Evolutionary conservation across 306 rosid genomes (phyloP).

Genomic region (Cucurbita moschata): DNA sequence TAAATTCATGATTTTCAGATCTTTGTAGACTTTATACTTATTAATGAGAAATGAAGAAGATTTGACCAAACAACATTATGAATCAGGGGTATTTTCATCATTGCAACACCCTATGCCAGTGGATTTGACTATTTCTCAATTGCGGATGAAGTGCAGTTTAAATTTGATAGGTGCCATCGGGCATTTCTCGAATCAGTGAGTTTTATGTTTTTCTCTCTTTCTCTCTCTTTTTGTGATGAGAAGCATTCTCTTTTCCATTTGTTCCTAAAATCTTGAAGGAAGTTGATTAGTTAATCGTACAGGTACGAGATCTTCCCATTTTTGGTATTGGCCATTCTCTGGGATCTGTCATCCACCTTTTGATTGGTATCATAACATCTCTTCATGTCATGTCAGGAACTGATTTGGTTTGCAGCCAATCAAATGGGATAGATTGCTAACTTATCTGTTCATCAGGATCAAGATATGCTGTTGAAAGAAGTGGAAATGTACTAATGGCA

Average conservation of each 20-base stretch:
- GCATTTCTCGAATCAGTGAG: slow-evolving; percentile 50
- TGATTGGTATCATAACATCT: slow-evolving; percentile 51
- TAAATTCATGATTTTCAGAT: background rate
- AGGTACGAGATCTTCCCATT: slow-evolving; percentile 83
- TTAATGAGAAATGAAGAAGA: background rate
- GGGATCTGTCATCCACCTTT: slow-evolving; percentile 95
- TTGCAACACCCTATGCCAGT: slow-evolving; percentile 97
- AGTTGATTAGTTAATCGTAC: slow-evolving; percentile 22
- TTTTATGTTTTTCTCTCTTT: background rate
- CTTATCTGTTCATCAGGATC: slow-evolving; percentile 55
- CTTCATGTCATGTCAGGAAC: slow-evolving; percentile 11
- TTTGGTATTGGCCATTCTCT: slow-evolving; percentile 91
- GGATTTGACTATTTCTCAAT: slow-evolving; percentile 95
- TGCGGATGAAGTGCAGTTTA: slow-evolving; percentile 93
- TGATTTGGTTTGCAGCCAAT: slow-evolving; percentile 20
- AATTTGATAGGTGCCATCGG: slow-evolving; percentile 81
- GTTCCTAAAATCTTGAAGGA: background rate
- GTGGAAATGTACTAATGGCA: slow-evolving; percentile 86
- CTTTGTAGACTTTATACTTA: background rate
- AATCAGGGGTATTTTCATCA: slow-evolving; percentile 66
- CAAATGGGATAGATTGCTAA: slow-evolving; percentile 13
- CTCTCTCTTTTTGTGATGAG: background rate
- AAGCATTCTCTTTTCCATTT: background rate
- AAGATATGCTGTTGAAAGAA: slow-evolving; percentile 94
- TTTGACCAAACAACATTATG: slow-evolving; percentile 4